These are phyloP conservation scores for Ambrosia artemisiifolia DNA, from an alignment of 129 eudicot species.

Conservation along the genomic window DNA sequence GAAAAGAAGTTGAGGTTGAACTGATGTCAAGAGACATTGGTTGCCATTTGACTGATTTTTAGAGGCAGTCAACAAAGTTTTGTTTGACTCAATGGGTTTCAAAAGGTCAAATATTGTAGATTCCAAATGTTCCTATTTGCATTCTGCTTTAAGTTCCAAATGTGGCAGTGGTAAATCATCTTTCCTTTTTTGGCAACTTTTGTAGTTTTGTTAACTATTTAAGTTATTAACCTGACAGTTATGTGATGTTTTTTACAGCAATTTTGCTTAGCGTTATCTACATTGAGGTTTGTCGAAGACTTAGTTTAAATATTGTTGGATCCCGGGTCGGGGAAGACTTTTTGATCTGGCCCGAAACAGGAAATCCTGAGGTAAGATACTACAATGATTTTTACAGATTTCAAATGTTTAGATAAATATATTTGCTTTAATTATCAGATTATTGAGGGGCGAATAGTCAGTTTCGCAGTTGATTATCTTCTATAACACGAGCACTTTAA, in stretches of 20 bases:
- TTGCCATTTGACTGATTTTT: constrained; percentile 63
- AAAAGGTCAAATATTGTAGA: constrained; percentile 66
- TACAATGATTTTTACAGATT: constrained; percentile 16
- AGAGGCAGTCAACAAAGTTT: constrained; percentile 77
- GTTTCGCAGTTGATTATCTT: background rate
- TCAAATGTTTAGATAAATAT: background rate
- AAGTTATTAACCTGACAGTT: constrained; percentile 18
- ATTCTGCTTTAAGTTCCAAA: constrained; percentile 65
- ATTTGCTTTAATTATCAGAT: background rate
- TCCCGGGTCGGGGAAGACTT: too few species aligned
- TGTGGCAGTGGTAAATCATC: constrained; percentile 60
- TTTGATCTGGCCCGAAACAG: too few species aligned
- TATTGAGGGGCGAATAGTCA: background rate
- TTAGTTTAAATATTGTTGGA: too few species aligned
- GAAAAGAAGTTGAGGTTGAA: too few species aligned
- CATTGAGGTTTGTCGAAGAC: too few species aligned
- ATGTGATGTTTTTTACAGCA: too few species aligned
- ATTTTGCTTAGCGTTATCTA: too few species aligned
- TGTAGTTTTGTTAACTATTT: background rate
- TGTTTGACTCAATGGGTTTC: constrained; percentile 64
- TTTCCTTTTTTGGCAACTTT: background rate
- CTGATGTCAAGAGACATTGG: too few species aligned
- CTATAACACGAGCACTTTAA: constrained; percentile 70
- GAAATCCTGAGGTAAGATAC: too few species aligned
- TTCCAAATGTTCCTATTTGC: constrained; percentile 75